Evolutionary conservation across 345 rosid genomes (phyloP), one percentile per base, ranked within the genome.

Genomic region (Populus euphratica): DNA sequence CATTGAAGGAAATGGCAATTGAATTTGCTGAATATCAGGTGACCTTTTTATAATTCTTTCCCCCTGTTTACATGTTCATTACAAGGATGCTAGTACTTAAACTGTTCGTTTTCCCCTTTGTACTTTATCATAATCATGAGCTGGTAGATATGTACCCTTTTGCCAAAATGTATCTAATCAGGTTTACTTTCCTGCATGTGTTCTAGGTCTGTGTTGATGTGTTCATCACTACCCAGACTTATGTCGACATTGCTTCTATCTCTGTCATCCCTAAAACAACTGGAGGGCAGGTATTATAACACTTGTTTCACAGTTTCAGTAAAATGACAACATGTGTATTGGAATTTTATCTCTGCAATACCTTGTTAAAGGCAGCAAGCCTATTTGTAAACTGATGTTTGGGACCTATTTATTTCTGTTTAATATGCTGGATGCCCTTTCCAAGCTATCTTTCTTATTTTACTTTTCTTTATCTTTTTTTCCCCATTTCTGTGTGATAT

Each of bases 11-110:
- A 75, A 85, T 96, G 98, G 99, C 98, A 73, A 90, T 94, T 81
- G 99, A 96, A 70, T 90, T 96, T 90, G 99, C 99, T 29, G 99
- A 96, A 84, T 94, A 88, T 83, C 99, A 94, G 98, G 99, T 93
- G 69, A 65, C 76, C 43, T 79, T 47, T 35, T 64, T 41, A 6
- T 18, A 27, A 17, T 65, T 23, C 56, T 79, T 78, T 80, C 29
- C 54, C 41, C 65, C 41, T 5, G 31, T 41, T 52, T 67, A 8
- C 23, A 50, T n/a, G 38, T 10, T 47, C 27, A 44, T 31, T 66
- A 9, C n/a, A 50, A 25, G 50, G 49, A 49, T 54, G 44, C 44
- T 41, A 41, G 44, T 41, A 10, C 14, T 41, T 41, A 11, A 41
- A 41, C 13, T 10, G 44, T 41, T 41, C 1, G 44, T 41, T 59